Evolutionary conservation across 371 early-diverging fungal genomes (phyloP), one percentile per base, ranked within the genome.

Genomic region (Mortierella sp.): DNA sequence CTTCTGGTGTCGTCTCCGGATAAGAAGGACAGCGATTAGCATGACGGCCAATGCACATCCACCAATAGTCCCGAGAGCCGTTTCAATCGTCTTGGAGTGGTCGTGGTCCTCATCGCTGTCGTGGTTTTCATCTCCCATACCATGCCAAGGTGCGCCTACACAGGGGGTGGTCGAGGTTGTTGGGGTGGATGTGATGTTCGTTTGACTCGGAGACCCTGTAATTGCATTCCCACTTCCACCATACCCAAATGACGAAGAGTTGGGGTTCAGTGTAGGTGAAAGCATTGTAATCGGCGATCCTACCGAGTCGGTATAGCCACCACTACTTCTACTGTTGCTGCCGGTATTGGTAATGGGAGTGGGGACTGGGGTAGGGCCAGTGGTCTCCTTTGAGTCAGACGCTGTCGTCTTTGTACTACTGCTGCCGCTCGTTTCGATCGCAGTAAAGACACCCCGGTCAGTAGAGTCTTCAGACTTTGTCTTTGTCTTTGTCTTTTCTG

Each of bases 11-110:
- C 75, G 70, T 14, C 50, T 50, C 43, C 62, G 55, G 59, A 69
- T 65, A 47, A 75, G 58, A 23, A 68, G 57, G 43, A 68, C 19
- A 7, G 69, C 56, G 4, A 68, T 37, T 16, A 68, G 57, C 18
- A 68, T 57, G 3, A 56, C 30, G 1, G 69, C 69, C 46, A 68
- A 26, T 2, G 69, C 69, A 28, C 57, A 55, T 14, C 29, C 57
- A 21, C 69, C 69, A 18, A 68, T 25, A 29, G 57, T 56, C 15
- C 62, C 43, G 2, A 68, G 30, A 5, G 57, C 62, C 5, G 68
- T 62, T 7, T 16, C 21, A 18, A 62, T 61, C 23, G 23, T 68
- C 15, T 68, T 62, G 7, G 37, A 37, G 37, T 37, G 37, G 5
- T 37, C 9, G 37, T 37, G 37, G 5, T 9, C 9, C 9, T 37